Evolutionary conservation across 805 yeast species (phyloP).

Genomic region (Metschnikowia reukaufii): DNA sequence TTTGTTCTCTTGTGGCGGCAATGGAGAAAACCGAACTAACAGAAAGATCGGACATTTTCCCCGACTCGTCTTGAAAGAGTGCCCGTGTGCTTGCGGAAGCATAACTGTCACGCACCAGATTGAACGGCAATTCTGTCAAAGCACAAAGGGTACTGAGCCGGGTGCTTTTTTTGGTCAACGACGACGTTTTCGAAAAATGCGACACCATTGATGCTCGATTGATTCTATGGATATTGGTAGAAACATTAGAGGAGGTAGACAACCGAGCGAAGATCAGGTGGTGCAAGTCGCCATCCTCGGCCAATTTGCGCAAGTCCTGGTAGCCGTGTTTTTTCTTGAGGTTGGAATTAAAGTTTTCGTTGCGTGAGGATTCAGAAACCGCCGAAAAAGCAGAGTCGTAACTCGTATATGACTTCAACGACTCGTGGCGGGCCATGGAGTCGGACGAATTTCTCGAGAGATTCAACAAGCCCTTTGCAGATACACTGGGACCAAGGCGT

Average conservation of each 20-base stretch:
- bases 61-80: conserved; percentile 14
- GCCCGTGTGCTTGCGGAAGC: conserved; percentile 12
- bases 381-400: conserved; percentile 58
- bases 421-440: conserved; percentile 35
- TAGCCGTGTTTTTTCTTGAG: conserved; percentile 52
- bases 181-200: conserved; percentile 23
- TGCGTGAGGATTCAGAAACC: not conserved
- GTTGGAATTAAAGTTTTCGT: conserved; percentile 19
- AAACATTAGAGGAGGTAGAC: conserved; percentile 11
- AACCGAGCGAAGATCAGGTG: conserved; percentile 5
- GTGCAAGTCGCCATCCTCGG: conserved; percentile 3
- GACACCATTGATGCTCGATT: conserved; percentile 12
- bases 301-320: conserved; percentile 43
- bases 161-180: conserved; percentile 32
- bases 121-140: conserved; percentile 41
- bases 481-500: conserved; percentile 5
- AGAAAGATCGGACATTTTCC: conserved; percentile 29
- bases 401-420: conserved; percentile 53
- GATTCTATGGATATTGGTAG: not conserved
- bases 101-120: conserved; percentile 14
- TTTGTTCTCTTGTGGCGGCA: conserved; percentile 7
- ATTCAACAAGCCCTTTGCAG: conserved; percentile 20
- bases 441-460: conserved; percentile 35
- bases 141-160: conserved; percentile 40
- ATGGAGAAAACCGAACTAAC: conserved; percentile 38